Evolutionary conservation across 192 early-diverging fungal species (phyloP), one percentile per base, ranked within the genome.

Genomic region (Rhizophagus sp.): DNA sequence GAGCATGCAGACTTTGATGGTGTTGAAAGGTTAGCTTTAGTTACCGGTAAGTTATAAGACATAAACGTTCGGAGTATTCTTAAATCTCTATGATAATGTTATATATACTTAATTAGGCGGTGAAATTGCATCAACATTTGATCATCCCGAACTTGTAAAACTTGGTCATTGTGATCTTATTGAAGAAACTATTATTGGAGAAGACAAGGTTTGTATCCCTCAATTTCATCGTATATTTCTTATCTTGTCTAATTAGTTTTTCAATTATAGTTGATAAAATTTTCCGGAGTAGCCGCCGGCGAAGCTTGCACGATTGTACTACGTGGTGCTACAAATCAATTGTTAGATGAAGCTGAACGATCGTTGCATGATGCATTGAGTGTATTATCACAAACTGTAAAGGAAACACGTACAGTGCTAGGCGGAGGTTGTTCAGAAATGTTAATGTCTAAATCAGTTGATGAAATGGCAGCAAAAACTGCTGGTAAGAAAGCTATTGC

Each of bases 1-100:
- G 98, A 99, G 85, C 98, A 99, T 84, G 98, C 98, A 33, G 97
- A 99, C 82, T 99, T 99, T 85, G 97, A 98, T 83, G 98, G 98
- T 80, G 91, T 99, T 50, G 98, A 99, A 88, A 89, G 98, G 17
- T 88, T 99, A 79, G 96, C 98, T 68, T 86, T 99, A 62, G 98
- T 99, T 24, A 98, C 97, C 64, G 98, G 82, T 83, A 82, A 62
- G 34, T 30, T 57, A 5, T 22, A 5, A 0, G 17, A 15, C 3
- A 36, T 36, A 36, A 57, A 30, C 11, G 25, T 30, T 27, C 13
- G 13, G 25, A 25, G 1, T 13, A 68, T 39, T 11, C 17, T 30
- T 34, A 34, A 41, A 19, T 17, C 17, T 34, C 1, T 17, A 15
- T 15, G 17, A 17, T 15, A 67, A 67, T 67, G 8, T 49, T 10